phyloP scores from a whole-genome alignment of 73 alveolate species.

The Tetrahymena thermophila region DNA sequence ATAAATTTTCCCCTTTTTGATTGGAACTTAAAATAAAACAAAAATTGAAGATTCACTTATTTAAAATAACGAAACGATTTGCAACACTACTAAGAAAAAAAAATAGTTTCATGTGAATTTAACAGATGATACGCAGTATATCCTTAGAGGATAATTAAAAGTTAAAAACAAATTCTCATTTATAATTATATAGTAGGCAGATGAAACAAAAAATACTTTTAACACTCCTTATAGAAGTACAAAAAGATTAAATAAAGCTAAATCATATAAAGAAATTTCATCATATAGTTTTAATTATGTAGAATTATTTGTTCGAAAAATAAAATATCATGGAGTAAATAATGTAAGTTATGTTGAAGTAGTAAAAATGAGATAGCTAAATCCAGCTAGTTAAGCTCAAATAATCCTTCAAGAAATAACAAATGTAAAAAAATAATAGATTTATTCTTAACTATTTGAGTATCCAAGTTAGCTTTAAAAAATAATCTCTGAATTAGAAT shows the following conservation, averaged over 20 bases:
- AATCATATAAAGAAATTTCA: not conserved
- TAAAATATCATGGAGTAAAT: not conserved
- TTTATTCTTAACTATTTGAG: not conserved
- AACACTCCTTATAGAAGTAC: not conserved
- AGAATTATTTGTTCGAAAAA: no score
- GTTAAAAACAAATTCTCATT: no score
- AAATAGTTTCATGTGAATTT: not conserved
- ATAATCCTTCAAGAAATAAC: no score
- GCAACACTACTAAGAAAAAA: no score
- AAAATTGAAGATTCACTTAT: not conserved
- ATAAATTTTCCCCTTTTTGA: not conserved
- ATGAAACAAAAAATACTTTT: not conserved
- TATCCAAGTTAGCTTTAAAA: not conserved
- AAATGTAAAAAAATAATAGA: no score
- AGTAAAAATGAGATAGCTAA: not conserved
- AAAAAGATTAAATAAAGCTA: no score
- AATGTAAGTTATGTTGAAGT: not conserved
- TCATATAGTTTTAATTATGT: not conserved
- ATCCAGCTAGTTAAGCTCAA: not conserved
- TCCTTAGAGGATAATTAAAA: no score
- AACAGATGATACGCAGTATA: not conserved
- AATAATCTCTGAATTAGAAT: not conserved
- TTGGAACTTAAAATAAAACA: not conserved
- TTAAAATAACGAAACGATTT: not conserved
- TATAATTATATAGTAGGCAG: not conserved